Conservation (phyloP, 768 basidiomycete species). For the Cubamyces sp. region DNA sequence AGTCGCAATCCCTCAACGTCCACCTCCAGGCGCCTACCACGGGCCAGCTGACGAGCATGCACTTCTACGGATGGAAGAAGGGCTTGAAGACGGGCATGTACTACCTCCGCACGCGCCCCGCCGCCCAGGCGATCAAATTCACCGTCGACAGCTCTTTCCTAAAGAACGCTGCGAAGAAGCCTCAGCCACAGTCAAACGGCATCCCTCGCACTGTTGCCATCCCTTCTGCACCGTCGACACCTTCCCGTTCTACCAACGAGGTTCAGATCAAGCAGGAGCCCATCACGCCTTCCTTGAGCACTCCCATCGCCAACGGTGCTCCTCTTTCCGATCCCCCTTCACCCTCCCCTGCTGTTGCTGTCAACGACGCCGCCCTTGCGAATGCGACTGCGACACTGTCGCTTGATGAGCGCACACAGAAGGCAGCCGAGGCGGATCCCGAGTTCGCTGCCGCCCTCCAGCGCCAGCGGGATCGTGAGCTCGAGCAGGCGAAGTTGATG, state of each 20-base stretch:
- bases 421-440: constrained; percentile 63
- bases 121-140: constrained; percentile 96
- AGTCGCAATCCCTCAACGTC: constrained; percentile 93
- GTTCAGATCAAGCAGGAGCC: constrained; percentile 29
- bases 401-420: constrained; percentile 52
- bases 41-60: constrained; percentile 94
- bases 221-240: constrained; percentile 5
- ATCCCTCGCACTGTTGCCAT: neutral
- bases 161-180: constrained; percentile 51
- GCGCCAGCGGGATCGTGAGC: constrained; percentile 70
- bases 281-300: constrained; percentile 16
- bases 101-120: constrained; percentile 93
- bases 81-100: constrained; percentile 99
- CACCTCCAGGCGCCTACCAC: constrained; percentile 88
- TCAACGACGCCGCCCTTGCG: constrained; percentile 18
- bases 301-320: constrained; percentile 22
- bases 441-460: constrained; percentile 82
- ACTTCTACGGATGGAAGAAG: constrained; percentile 99
- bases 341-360: constrained; percentile 31
- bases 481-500: constrained; percentile 78
- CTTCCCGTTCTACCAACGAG: constrained; percentile 1
- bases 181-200: constrained; percentile 11
- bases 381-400: constrained; percentile 40
- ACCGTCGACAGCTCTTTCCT: constrained; percentile 87
- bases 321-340: constrained; percentile 32